Percentiles rank a stretch among this genome's conserved stretches.
phyloP scores from a whole-genome alignment of 306 rosid genomes.

The Ceratonia siliqua region DNA sequence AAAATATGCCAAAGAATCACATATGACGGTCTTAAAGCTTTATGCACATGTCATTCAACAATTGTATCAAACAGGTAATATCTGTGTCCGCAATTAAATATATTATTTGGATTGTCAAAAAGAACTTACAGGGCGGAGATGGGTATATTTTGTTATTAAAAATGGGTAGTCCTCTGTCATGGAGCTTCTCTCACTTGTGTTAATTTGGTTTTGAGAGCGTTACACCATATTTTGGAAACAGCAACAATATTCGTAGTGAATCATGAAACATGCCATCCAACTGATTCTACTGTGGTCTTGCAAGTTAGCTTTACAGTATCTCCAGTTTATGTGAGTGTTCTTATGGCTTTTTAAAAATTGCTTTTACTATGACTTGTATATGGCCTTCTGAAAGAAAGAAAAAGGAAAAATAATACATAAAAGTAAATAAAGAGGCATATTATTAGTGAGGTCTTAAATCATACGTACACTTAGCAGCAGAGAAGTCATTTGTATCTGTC shows the following conservation, averaged over 20 bases:
- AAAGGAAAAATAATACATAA: neutral
- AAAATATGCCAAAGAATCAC: too few relatives aligned
- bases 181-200: neutral
- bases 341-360: neutral
- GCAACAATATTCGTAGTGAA: neutral
- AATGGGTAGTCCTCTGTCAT: conserved; percentile 20
- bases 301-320: neutral
- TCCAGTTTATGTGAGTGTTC: conserved; percentile 5
- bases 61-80: too few relatives aligned
- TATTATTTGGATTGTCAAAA: neutral
- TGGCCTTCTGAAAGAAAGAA: neutral
- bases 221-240: conserved; percentile 5
- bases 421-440: neutral
- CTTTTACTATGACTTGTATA: neutral
- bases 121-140: neutral
- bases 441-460: neutral
- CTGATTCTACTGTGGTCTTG: conserved; percentile 8
- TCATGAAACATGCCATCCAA: neutral
- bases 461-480: neutral
- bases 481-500: neutral
- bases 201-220: conserved; percentile 20
- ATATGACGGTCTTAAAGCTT: too few relatives aligned
- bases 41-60: too few relatives aligned
- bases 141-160: conserved; percentile 6
- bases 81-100: neutral